Evolutionary conservation across 2,329 filamentous ascomycete species (phyloP).

Genomic region (Pyrenophora seminiperda): DNA sequence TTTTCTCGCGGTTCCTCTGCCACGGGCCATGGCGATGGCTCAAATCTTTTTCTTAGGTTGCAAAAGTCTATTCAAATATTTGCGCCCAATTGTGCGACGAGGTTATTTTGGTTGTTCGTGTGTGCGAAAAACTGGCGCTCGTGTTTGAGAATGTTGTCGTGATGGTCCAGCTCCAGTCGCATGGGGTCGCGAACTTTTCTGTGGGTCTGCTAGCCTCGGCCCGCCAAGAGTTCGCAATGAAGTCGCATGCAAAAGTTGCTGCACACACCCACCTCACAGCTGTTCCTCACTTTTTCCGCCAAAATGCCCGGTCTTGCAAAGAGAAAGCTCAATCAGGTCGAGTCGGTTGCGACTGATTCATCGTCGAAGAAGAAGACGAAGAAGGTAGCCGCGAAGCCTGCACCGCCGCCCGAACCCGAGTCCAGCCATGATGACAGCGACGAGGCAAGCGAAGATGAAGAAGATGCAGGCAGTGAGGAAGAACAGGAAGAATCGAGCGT

Average conservation of each 20-base stretch:
- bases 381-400: constrained; percentile 18
- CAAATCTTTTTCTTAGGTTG: constrained; percentile 9
- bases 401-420: constrained; percentile 29
- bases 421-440: constrained; percentile 29
- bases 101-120: not conserved
- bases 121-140: not conserved
- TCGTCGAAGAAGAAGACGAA: constrained; percentile 27
- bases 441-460: not conserved
- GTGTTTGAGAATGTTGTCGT: too few species aligned
- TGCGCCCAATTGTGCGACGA: too few species aligned
- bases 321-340: constrained; percentile 45
- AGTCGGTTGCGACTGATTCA: constrained; percentile 5
- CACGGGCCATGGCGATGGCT: constrained; percentile 35
- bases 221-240: constrained; percentile 18
- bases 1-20: constrained; percentile 36
- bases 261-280: constrained; percentile 8
- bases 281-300: constrained; percentile 7
- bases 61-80: not conserved
- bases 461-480: constrained; percentile 11
- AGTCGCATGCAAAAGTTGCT: not conserved
- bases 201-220: constrained; percentile 9
- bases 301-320: constrained; percentile 52
- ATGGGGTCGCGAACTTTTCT: constrained; percentile 18
- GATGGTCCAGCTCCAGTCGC: constrained; percentile 4
- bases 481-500: constrained; percentile 7